Conservation (phyloP, 495 filamentous ascomycete species). For the Podospora pseudoanserina region DNA sequence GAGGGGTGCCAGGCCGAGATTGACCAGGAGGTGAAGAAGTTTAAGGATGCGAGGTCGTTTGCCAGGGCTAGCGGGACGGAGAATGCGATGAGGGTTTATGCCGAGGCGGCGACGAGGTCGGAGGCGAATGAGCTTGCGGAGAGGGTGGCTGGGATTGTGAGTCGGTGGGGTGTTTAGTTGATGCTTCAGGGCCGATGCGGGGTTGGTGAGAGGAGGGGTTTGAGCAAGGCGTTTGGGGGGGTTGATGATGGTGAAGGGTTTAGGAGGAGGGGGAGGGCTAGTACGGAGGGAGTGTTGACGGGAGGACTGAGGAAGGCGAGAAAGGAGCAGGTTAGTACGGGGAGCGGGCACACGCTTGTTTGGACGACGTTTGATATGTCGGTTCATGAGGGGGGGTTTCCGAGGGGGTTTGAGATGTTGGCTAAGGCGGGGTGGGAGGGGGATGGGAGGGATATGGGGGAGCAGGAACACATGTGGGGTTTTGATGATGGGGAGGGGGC, state of each 20-base stretch:
- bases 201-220: background rate
- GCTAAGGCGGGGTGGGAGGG: background rate
- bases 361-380: background rate
- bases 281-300: background rate
- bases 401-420: background rate
- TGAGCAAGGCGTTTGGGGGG: too few relatives aligned
- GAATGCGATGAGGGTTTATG: slow-evolving; percentile 93
- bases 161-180: slow-evolving; percentile 28
- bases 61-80: slow-evolving; percentile 92
- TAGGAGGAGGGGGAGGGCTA: background rate
- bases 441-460: background rate
- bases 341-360: background rate
- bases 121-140: slow-evolving; percentile 85
- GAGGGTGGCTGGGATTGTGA: slow-evolving; percentile 72
- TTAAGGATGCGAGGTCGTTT: slow-evolving; percentile 84
- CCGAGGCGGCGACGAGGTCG: slow-evolving; percentile 82
- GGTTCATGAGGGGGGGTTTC: background rate
- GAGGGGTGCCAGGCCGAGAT: slow-evolving; percentile 76
- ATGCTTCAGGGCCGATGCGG: background rate
- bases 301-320: background rate
- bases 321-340: background rate
- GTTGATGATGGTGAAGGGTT: background rate
- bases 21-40: slow-evolving; percentile 81
- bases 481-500: background rate
- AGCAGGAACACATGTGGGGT: background rate